Evolutionary conservation across 805 yeast genomes (phyloP).

Genomic region (Myxozyma nipponensis): DNA sequence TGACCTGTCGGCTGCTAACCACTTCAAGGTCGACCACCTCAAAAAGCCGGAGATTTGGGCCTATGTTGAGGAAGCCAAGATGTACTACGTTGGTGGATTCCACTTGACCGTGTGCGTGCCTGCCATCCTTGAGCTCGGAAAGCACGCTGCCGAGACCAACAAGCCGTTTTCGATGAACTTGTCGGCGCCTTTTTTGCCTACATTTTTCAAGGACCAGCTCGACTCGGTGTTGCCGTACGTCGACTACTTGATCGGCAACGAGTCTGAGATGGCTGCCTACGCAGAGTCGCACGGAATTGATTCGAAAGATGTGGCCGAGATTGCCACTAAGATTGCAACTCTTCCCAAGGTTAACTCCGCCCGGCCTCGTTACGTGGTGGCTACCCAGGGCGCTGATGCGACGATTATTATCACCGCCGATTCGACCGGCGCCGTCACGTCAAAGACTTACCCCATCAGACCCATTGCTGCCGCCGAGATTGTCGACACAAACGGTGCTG

Average conservation of each 20-base stretch:
- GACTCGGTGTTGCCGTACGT: constrained; percentile 78
- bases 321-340: constrained; percentile 78
- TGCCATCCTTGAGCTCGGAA: constrained; percentile 83
- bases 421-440: constrained; percentile 44
- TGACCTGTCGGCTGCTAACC: constrained; percentile 97
- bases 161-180: constrained; percentile 74
- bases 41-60: constrained; percentile 87
- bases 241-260: constrained; percentile 91
- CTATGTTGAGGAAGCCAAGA: constrained; percentile 71
- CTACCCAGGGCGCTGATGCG: constrained; percentile 94
- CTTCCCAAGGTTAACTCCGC: constrained; percentile 67
- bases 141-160: constrained; percentile 82
- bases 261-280: constrained; percentile 92
- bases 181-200: constrained; percentile 95
- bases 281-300: constrained; percentile 77
- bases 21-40: constrained; percentile 84
- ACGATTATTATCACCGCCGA: constrained; percentile 53
- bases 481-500: constrained; percentile 97
- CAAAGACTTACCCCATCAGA: constrained; percentile 60
- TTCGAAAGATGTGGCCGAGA: constrained; percentile 59
- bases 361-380: constrained; percentile 78
- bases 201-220: constrained; percentile 89
- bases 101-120: constrained; percentile 97
- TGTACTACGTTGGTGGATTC: constrained; percentile 96
- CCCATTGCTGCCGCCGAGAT: constrained; percentile 63